Evolutionary conservation across 495 filamentous ascomycete species (phyloP).

Genomic region (Baudoinia panamericana): DNA sequence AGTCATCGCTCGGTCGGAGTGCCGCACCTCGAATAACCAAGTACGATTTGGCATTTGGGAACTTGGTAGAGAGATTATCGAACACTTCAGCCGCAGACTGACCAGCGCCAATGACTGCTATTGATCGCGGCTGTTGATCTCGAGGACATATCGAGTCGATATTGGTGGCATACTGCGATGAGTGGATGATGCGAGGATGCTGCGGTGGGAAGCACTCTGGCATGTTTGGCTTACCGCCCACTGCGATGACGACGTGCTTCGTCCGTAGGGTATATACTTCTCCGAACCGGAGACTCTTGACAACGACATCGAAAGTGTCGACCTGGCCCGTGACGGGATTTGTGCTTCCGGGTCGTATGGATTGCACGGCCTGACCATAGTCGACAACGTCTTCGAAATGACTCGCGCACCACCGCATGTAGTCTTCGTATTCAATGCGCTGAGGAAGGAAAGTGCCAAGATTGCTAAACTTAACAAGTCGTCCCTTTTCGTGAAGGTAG

Average conservation of each 20-base stretch:
- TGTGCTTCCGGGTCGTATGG: slow-evolving; percentile 36
- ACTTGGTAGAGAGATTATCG: slow-evolving; percentile 69
- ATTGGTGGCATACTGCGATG: slow-evolving; percentile 65
- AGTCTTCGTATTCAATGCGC: slow-evolving; percentile 84
- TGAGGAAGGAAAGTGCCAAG: slow-evolving; percentile 76
- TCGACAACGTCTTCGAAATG: slow-evolving; percentile 65
- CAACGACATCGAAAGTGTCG: slow-evolving; percentile 43
- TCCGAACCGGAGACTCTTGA: slow-evolving; percentile 40
- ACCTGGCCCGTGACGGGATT: slow-evolving; percentile 30
- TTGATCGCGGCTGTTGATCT: slow-evolving; percentile 47
- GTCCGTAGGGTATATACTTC: slow-evolving; percentile 43
- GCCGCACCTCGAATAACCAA: slow-evolving; percentile 69
- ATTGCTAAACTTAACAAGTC: slow-evolving; percentile 82
- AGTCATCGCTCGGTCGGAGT: slow-evolving; percentile 83
- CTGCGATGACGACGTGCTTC: slow-evolving; percentile 72
- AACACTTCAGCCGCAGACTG: slow-evolving; percentile 95
- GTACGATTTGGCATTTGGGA: slow-evolving; percentile 63
- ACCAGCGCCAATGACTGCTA: slow-evolving; percentile 76
- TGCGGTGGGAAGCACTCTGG: slow-evolving; percentile 40
- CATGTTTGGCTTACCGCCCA: slow-evolving; percentile 69
- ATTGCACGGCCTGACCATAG: slow-evolving; percentile 65
- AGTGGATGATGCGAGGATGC: slow-evolving; percentile 66
- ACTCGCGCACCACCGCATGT: slow-evolving; percentile 80
- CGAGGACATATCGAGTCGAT: slow-evolving; percentile 33
- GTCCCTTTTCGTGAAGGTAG: slow-evolving; percentile 65